Conservation (phyloP, 140 eudicot species). For the Stevia rebaudiana region DNA sequence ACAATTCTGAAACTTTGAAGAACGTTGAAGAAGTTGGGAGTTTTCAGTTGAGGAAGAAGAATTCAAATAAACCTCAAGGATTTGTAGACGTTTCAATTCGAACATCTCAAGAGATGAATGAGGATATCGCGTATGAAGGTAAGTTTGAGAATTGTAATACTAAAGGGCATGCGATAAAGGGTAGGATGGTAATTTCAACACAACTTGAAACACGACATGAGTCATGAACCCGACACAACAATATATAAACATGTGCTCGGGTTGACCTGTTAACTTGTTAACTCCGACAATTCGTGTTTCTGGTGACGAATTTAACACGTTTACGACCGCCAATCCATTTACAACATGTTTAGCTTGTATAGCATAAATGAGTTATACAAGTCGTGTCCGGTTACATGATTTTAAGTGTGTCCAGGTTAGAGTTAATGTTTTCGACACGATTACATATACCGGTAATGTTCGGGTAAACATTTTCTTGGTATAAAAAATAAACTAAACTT, state of each 20-base stretch:
- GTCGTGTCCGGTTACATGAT: background rate
- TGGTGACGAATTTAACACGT: too few species aligned
- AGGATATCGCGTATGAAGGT: conserved; percentile 53
- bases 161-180: background rate
- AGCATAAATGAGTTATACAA: background rate
- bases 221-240: background rate
- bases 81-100: conserved; percentile 78
- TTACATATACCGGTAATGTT: background rate
- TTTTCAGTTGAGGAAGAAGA: conserved; percentile 69
- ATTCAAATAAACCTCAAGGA: conserved; percentile 65
- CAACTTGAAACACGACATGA: too few species aligned
- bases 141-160: background rate
- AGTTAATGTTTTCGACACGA: background rate
- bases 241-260: background rate
- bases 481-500: background rate
- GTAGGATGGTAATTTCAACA: background rate
- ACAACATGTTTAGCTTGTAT: too few species aligned
- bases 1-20: conserved; percentile 35
- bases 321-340: background rate
- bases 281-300: background rate
- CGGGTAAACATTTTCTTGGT: background rate
- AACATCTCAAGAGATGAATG: conserved; percentile 52
- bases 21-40: conserved; percentile 78
- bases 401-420: background rate
- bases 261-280: background rate